Evolutionary conservation across 306 rosid species (phyloP), one percentile per base, ranked within the genome.

Genomic region (Acmispon strigosus): DNA sequence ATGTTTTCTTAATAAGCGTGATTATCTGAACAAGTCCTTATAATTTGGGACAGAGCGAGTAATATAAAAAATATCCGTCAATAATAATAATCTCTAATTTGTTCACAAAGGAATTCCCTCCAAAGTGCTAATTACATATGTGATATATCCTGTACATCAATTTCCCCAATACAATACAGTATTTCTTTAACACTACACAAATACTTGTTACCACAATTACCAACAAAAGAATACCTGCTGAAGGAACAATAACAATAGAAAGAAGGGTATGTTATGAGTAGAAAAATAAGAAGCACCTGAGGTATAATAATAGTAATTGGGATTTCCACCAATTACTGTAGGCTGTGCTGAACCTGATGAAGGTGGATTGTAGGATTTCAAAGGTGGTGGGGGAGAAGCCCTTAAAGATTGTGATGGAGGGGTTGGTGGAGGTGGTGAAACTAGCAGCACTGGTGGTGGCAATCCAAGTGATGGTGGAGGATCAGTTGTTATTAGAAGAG

Each of bases 301-400:
- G 57, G 87, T 53, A 62, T 84, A 84, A 12, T 64, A 80, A 34
- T 88, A 86, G 74, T 88, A 84, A 73, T 83, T 85, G 4, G 96
- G 92, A 73, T 80, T 32, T 52, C 82, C 87, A 16, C 62, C 10
- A 62, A 80, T 62, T 3, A 80, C 80, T 12, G 29, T 49, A 34
- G 84, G 85, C 5, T 81, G 82, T 76, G 53, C 80, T 3, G 83
- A 76, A 13, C 86, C 86, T 9, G 91, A 62, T 8, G 91, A 81
- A 20, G 84, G 81, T 43, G 67, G 20, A 34, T 70, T 54, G 72
- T 45, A 63, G 64, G 86, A 76, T 52, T 58, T 73, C 22, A 60
- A 15, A 17, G 86, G 88, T 3, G 96, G 87, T 1, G 96, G 90
- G 0, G 91, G 86, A 60, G 92, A 15, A 14, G 67, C 66, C 39